These are phyloP conservation scores for Cryptococcus sp. DNA, from an alignment of 1,284 basidiomycete genomes.

Conservation along the genomic window DNA sequence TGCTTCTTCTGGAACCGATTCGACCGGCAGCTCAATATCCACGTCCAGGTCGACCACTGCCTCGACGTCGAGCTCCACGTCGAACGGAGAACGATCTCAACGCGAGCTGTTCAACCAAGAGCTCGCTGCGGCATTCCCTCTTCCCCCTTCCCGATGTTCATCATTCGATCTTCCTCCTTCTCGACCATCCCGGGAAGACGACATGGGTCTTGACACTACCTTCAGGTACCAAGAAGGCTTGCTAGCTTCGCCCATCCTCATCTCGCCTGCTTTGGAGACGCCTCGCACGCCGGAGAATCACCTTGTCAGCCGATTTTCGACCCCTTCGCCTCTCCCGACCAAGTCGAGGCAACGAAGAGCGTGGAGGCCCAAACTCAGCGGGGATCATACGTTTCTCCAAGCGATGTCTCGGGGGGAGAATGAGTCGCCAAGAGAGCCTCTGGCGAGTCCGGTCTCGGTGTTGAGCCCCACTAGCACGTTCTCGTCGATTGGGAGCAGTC, in stretches of 20 bases:
- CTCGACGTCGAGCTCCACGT: constrained; percentile 7
- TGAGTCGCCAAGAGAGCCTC: background rate
- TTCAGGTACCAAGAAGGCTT: background rate
- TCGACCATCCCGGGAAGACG: background rate
- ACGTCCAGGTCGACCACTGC: background rate
- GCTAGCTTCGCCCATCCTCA: background rate
- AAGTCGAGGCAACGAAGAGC: background rate
- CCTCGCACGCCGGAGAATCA: background rate
- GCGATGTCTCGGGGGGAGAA: constrained; percentile 3
- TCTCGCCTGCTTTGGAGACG: background rate
- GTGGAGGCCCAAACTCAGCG: constrained; percentile 5
- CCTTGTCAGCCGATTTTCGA: background rate
- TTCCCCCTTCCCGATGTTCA: constrained; percentile 6
- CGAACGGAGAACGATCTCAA: background rate
- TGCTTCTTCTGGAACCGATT: too few relatives aligned
- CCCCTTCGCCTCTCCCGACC: constrained; percentile 3
- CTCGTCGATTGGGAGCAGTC: background rate
- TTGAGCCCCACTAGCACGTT: background rate
- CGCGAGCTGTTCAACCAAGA: background rate
- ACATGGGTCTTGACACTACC: background rate
- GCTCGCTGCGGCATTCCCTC: constrained; percentile 4
- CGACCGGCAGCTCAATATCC: too few relatives aligned
- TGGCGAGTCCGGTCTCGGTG: background rate
- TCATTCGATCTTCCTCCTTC: background rate
- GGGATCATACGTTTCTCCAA: constrained; percentile 25